phyloP scores from a whole-genome alignment of 768 basidiomycete genomes.

The Rhizopogon vesiculosus region DNA sequence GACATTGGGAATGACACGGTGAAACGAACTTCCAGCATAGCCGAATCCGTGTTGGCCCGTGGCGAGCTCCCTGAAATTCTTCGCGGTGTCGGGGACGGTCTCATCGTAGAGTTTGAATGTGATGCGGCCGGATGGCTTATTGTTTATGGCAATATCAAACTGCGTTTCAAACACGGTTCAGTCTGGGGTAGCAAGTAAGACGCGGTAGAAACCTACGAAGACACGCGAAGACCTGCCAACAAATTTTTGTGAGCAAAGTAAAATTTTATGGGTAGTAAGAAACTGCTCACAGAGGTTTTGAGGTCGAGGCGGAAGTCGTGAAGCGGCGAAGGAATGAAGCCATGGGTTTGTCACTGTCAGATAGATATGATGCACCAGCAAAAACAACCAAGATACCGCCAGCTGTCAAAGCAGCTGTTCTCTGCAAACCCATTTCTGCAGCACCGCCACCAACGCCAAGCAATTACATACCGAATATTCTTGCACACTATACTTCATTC shows the following conservation, averaged over 20 bases:
- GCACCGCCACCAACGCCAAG: not conserved
- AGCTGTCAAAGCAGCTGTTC: not conserved
- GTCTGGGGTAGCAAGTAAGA: not conserved
- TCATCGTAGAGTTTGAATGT: slow-evolving; percentile 83
- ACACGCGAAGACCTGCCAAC: slow-evolving; percentile 25
- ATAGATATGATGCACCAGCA: not conserved
- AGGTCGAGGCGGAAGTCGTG: not conserved
- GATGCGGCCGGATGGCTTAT: slow-evolving; percentile 60
- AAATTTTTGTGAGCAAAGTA: too few species aligned
- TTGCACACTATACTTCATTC: too few species aligned
- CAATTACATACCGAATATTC: not conserved
- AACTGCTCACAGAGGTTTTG: not conserved
- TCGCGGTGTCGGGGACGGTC: slow-evolving; percentile 73
- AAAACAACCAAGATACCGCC: not conserved
- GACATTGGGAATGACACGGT: slow-evolving; percentile 67
- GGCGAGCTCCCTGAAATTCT: slow-evolving; percentile 79
- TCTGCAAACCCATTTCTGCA: not conserved
- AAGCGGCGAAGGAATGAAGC: not conserved
- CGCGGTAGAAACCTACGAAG: slow-evolving; percentile 8
- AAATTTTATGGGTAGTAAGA: not conserved
- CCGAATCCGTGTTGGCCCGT: slow-evolving; percentile 66
- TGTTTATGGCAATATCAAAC: slow-evolving; percentile 66
- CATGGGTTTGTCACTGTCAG: not conserved
- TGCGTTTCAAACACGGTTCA: slow-evolving; percentile 16
- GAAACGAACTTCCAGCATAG: slow-evolving; percentile 67